A percentile compares a stretch with the other conserved stretches of the same genome.
phyloP scores from a whole-genome alignment of 228 moss, liverwort and hornwort species.

The Sphagnum magellanicum region DNA sequence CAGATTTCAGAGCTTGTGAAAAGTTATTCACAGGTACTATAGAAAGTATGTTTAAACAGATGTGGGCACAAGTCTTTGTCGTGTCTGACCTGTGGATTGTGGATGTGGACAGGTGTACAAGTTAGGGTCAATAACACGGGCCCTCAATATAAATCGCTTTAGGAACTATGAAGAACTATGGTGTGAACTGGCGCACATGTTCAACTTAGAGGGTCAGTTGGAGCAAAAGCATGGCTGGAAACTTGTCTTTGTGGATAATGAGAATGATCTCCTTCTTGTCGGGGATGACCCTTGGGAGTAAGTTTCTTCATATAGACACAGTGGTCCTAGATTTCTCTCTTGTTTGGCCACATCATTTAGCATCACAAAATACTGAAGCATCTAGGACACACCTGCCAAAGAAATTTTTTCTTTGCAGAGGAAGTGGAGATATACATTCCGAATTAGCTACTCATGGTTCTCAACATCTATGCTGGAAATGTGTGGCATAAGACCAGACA shows the following conservation, averaged over 20 bases:
- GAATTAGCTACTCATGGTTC: no score
- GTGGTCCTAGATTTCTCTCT: background rate
- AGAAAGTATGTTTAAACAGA: background rate
- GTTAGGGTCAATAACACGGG: slow-evolving; percentile 43
- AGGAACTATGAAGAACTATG: slow-evolving; percentile 40
- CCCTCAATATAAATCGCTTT: slow-evolving; percentile 45
- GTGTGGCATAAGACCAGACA: no score
- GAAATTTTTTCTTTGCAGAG: no score
- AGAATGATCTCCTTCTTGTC: slow-evolving; percentile 43
- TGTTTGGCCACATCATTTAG: background rate
- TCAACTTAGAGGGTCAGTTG: slow-evolving; percentile 49
- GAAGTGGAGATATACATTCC: no score
- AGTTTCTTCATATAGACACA: slow-evolving; percentile 4
- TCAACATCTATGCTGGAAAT: no score
- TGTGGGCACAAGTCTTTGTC: background rate
- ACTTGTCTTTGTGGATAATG: slow-evolving; percentile 50
- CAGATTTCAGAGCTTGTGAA: background rate
- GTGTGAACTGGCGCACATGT: slow-evolving; percentile 48
- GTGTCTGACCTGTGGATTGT: background rate
- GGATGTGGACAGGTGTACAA: slow-evolving; percentile 32
- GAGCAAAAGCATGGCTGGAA: slow-evolving; percentile 49
- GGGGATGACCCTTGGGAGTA: slow-evolving; percentile 60
- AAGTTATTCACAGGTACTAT: background rate
- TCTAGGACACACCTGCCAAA: background rate
- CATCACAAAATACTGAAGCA: background rate